Conservation (phyloP, 495 filamentous ascomycete genomes). For the Trichoderma erinaceum region DNA sequence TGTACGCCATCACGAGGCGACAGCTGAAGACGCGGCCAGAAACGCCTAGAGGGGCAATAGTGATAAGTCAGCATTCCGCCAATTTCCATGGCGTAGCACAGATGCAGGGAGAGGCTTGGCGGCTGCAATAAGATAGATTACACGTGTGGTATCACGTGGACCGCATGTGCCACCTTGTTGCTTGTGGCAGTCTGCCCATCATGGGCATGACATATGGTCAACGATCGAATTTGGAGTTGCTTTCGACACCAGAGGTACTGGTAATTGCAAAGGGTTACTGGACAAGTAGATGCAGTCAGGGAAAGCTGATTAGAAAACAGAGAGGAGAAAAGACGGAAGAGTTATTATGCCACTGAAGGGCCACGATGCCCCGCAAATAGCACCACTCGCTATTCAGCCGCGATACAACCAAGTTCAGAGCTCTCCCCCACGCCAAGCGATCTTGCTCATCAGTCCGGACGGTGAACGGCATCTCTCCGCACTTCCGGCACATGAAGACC, state of each 20-base stretch:
- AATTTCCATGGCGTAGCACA: not conserved
- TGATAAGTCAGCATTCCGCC: slow-evolving; percentile 10
- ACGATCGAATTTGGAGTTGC: too few relatives aligned
- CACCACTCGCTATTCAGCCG: not conserved
- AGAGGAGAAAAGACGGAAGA: not conserved
- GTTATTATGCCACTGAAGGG: too few relatives aligned
- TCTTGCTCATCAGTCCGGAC: not conserved
- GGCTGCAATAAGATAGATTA: not conserved
- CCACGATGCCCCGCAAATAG: not conserved
- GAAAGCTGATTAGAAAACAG: not conserved
- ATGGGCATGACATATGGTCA: not conserved
- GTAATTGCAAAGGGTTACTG: too few relatives aligned
- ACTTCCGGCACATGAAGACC: slow-evolving; percentile 6
- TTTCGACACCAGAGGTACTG: too few relatives aligned
- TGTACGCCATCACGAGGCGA: slow-evolving; percentile 5
- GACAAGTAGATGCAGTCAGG: too few relatives aligned
- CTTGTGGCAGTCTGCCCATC: not conserved
- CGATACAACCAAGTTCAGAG: not conserved
- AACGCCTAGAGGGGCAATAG: slow-evolving; percentile 7
- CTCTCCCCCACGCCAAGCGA: slow-evolving; percentile 6
- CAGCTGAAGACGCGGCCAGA: slow-evolving; percentile 10
- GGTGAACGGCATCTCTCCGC: not conserved
- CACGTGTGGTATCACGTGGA: slow-evolving; percentile 4
- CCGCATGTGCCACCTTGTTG: not conserved
- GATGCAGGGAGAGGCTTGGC: not conserved